Evolutionary conservation across 371 early-diverging fungal genomes (phyloP).

Genomic region (Apophysomyces variabilis): DNA sequence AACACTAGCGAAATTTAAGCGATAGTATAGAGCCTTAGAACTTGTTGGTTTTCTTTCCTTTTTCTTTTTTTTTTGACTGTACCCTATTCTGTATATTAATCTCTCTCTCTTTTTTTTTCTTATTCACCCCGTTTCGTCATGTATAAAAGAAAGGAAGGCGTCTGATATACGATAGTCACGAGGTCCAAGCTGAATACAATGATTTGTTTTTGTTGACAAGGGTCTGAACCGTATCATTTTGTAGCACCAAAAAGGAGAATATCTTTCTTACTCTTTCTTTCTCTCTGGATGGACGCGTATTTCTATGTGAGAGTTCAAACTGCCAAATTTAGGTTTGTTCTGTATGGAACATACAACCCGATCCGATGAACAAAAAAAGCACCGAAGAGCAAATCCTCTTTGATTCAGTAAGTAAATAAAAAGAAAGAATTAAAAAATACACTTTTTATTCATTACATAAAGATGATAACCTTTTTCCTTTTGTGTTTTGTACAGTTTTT

Average conservation of each 20-base stretch:
- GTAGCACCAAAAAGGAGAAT: no score
- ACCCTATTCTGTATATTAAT: not conserved
- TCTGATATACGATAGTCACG: no score
- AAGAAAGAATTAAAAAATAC: not conserved
- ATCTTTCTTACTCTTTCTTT: no score
- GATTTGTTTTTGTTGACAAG: no score
- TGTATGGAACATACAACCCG: not conserved
- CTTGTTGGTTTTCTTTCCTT: not conserved
- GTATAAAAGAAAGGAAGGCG: not conserved
- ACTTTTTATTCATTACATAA: not conserved
- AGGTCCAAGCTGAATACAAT: no score
- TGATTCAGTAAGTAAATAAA: not conserved
- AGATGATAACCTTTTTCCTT: not conserved
- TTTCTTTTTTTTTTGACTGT: not conserved
- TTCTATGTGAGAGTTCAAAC: no score
- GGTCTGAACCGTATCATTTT: no score
- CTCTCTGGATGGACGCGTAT: no score
- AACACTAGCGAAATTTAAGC: conserved; percentile 36
- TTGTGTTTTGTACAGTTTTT: conserved; percentile 1
- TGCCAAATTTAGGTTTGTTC: no score
- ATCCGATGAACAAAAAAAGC: not conserved
- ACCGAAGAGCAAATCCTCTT: not conserved
- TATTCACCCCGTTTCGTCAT: no score
- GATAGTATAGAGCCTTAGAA: not conserved
- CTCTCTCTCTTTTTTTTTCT: no score